A percentile compares a stretch with the other conserved stretches of the same genome.
These are phyloP conservation scores for Cinnamomum micranthum DNA, from an alignment of 164 flowering plant genomes.

Conservation along the genomic window DNA sequence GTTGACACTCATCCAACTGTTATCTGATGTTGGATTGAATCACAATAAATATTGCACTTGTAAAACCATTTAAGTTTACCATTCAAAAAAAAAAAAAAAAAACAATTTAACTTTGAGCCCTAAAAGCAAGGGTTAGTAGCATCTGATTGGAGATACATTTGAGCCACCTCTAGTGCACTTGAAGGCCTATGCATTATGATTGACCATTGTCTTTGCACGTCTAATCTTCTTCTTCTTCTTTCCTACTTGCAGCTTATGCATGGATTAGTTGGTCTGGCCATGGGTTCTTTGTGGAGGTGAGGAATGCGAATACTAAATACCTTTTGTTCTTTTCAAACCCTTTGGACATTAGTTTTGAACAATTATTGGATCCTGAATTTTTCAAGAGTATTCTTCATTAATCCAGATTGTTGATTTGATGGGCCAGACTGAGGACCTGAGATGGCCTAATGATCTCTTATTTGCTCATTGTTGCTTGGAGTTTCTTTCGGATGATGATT, in stretches of 20 bases:
- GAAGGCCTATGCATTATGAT: no score
- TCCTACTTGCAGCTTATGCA: slow-evolving; percentile 64
- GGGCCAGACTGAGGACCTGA: background rate
- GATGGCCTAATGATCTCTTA: background rate
- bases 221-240: background rate
- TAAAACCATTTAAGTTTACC: no score
- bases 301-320: background rate
- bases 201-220: background rate
- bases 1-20: no score
- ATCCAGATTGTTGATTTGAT: background rate
- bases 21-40: no score
- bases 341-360: background rate
- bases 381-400: background rate
- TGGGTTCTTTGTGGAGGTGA: slow-evolving; percentile 96
- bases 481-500: background rate
- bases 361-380: background rate
- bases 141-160: no score
- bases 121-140: no score
- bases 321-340: background rate
- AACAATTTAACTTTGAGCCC: no score
- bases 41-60: no score
- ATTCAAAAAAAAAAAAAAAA: no score
- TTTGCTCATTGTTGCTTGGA: background rate
- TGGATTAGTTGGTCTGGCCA: slow-evolving; percentile 81
- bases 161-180: no score